A percentile compares a stretch with the other conserved stretches of the same genome.
Conservation (phyloP, 2,329 filamentous ascomycete species). For the Phyllosticta citribraziliensis region DNA sequence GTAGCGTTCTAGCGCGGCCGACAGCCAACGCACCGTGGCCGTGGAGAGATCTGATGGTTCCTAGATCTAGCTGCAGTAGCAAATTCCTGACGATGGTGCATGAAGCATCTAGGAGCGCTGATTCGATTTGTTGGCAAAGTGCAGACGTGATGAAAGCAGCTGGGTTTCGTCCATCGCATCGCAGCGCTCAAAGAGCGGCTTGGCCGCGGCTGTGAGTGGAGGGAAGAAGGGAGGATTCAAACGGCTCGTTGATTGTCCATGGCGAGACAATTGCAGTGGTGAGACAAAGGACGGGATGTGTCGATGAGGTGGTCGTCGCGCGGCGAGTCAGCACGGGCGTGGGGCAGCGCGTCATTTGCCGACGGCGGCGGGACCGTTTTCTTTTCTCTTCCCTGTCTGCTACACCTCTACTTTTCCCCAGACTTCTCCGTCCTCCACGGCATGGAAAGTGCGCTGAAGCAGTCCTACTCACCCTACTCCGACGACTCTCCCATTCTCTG, state of each 20-base stretch:
- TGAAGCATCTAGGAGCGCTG: too few relatives aligned
- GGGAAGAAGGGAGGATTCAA: too few relatives aligned
- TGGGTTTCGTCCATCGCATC: too few relatives aligned
- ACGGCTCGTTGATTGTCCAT: not conserved
- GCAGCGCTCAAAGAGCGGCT: too few relatives aligned
- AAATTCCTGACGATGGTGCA: too few relatives aligned
- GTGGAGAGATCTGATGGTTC: too few relatives aligned
- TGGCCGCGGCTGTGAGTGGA: too few relatives aligned
- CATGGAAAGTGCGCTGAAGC: constrained; percentile 5
- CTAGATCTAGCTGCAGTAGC: too few relatives aligned
- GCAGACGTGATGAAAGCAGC: too few relatives aligned
- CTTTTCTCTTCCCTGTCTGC: constrained; percentile 1
- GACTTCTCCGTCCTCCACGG: constrained; percentile 2
- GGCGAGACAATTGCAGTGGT: not conserved
- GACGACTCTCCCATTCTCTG: constrained; percentile 9
- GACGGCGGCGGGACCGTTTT: constrained; percentile 2
- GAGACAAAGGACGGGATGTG: not conserved
- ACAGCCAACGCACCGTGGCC: too few relatives aligned
- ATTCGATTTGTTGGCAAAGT: too few relatives aligned
- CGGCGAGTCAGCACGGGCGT: not conserved
- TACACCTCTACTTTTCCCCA: constrained; percentile 1
- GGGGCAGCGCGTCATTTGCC: constrained; percentile 4
- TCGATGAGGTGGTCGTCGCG: not conserved
- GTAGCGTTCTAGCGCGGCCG: not conserved
- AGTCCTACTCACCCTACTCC: constrained; percentile 10